Percentiles rank a stretch among this genome's conserved stretches.
Conservation (phyloP, 2,329 filamentous ascomycete species). For the Epichloe amarillans region DNA sequence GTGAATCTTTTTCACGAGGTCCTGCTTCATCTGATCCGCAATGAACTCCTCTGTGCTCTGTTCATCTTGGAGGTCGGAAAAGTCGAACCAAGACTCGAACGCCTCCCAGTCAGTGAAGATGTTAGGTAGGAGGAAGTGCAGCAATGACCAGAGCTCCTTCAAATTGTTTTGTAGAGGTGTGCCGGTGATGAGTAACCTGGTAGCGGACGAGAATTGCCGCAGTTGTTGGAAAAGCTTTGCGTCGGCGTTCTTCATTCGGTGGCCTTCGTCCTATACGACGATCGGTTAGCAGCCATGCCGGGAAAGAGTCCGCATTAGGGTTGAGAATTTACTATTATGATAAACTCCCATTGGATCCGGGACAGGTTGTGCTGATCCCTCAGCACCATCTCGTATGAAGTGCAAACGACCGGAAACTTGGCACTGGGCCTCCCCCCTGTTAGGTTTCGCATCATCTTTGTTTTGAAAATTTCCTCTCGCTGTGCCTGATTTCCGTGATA, state of each 20-base stretch:
- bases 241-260: slow-evolving; percentile 94
- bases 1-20: slow-evolving; percentile 61
- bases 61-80: slow-evolving; percentile 79
- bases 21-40: slow-evolving; percentile 52
- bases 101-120: slow-evolving; percentile 90
- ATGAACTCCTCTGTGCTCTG: slow-evolving; percentile 66
- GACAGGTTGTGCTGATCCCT: slow-evolving; percentile 71
- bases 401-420: slow-evolving; percentile 83
- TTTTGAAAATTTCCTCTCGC: slow-evolving; percentile 60
- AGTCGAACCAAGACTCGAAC: slow-evolving; percentile 95
- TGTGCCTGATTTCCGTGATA: slow-evolving; percentile 79
- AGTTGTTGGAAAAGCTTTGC: slow-evolving; percentile 83
- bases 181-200: slow-evolving; percentile 82
- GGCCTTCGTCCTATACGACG: slow-evolving; percentile 66
- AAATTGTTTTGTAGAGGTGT: slow-evolving; percentile 94
- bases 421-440: slow-evolving; percentile 43
- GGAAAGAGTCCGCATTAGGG: too few relatives aligned
- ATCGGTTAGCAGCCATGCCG: neutral
- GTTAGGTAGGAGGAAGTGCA: slow-evolving; percentile 84
- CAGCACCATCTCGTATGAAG: slow-evolving; percentile 92
- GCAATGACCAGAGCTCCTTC: slow-evolving; percentile 82
- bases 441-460: slow-evolving; percentile 57
- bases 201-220: slow-evolving; percentile 78
- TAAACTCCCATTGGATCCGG: slow-evolving; percentile 89
- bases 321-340: slow-evolving; percentile 59